Base-by-base conservation (phyloP, 2,329 filamentous ascomycete genomes). In the Aureobasidium sp. region DNA sequence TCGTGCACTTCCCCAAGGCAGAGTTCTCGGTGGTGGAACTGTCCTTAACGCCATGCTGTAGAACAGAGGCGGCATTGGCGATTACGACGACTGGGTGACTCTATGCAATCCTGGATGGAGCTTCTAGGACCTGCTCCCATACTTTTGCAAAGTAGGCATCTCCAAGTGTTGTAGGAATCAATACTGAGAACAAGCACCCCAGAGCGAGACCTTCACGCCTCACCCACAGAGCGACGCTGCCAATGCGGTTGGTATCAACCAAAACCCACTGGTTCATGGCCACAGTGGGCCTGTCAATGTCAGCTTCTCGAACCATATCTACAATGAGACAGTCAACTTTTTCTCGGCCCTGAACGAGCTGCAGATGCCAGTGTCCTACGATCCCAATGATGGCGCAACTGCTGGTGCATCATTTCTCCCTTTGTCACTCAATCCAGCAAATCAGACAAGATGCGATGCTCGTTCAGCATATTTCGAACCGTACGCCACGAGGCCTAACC, bases 81-180 rank as follows among this genome's bases (percentile, higher is more conserved):
- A 84, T 48, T 80, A 82, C 48, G 79, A 86, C 69, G 77, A 77
- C 0, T 87, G 84, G 84, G 79, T 78, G 49, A 70, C 74, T 34
- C 70, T 87, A 10, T 83, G 84, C 0, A 86, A 86, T 65, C 61
- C 65, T 1, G 84, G 82, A 2, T 87, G 84, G 84, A 75, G 77
- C 0, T 86, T 81, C 81, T 72, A 81, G 44, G 75, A 74, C 7
- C 64, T 81, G 27, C 66, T 72, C 15, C 70, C 69, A 9, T 75
- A 74, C 65, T 74, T 76, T 64, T 68, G 67, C 64, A 73, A 69
- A 48, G 65, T 76, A 70, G 21, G 67, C 66, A 10, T 7, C n/a
- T 7, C 39, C 37, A 16, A 6, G 9, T 6, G 13, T 3, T 9
- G 21, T 16, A 1, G 3, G 6, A 16, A 7, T 27, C 2, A 27